Conservation (phyloP, 169 alveolate genomes). For the Plasmodium ovale region DNA sequence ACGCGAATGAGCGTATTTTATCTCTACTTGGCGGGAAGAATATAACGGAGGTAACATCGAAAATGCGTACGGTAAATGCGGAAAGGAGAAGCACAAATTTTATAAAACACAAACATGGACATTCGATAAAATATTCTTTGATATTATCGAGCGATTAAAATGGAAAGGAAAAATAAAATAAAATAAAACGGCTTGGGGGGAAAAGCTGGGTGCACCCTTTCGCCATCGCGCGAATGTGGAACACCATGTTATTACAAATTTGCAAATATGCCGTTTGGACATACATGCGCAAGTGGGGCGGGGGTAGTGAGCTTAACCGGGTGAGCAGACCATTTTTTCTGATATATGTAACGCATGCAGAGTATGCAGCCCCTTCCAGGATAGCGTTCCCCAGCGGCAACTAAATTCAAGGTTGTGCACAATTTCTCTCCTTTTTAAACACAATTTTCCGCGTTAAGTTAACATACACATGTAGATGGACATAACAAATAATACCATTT, state of each 20-base stretch:
- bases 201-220: too few relatives aligned
- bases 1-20: not conserved
- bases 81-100: conserved; percentile 25
- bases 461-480: too few relatives aligned
- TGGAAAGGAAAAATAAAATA: not conserved
- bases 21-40: not conserved
- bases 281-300: not conserved
- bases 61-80: not conserved
- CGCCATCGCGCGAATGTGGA: not conserved
- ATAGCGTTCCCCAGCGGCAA: too few relatives aligned
- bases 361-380: too few relatives aligned
- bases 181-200: not conserved
- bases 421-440: too few relatives aligned
- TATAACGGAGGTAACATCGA: not conserved
- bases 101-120: conserved; percentile 34
- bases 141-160: conserved; percentile 19
- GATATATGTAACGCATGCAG: too few relatives aligned
- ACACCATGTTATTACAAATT: not conserved
- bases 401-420: too few relatives aligned
- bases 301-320: too few relatives aligned
- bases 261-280: not conserved
- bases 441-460: too few relatives aligned
- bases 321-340: too few relatives aligned
- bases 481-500: too few relatives aligned
- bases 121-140: conserved; percentile 66